Evolutionary conservation across 768 basidiomycete genomes (phyloP).

Genomic region (Tricholoma matsutake): DNA sequence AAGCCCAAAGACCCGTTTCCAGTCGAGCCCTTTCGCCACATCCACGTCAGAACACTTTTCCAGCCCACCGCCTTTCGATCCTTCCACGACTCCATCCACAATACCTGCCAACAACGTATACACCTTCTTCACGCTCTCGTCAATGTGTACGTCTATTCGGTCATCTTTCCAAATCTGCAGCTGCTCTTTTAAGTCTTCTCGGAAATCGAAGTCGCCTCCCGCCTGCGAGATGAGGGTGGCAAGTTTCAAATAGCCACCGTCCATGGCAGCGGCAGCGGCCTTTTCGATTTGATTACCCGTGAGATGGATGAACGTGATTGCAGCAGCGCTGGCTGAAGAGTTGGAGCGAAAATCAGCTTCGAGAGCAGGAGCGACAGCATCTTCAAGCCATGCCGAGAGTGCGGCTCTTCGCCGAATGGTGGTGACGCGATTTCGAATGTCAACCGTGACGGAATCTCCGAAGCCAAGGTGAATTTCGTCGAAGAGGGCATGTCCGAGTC

Average conservation of each 20-base stretch:
- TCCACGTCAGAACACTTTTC: slow-evolving; percentile 54
- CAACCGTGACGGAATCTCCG: slow-evolving; percentile 48
- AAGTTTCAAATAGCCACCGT: slow-evolving; percentile 76
- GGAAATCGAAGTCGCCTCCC: slow-evolving; percentile 72
- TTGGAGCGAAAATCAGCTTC: slow-evolving; percentile 59
- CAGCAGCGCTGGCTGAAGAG: slow-evolving; percentile 40
- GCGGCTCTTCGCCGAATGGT: slow-evolving; percentile 73
- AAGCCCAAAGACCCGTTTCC: slow-evolving; percentile 91
- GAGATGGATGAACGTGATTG: slow-evolving; percentile 70
- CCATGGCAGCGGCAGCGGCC: slow-evolving; percentile 72
- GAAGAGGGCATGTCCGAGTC: slow-evolving; percentile 86
- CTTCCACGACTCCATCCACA: slow-evolving; percentile 56
- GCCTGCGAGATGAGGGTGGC: slow-evolving; percentile 89
- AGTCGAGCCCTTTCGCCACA: slow-evolving; percentile 76
- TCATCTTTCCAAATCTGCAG: slow-evolving; percentile 82
- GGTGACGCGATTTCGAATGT: slow-evolving; percentile 58
- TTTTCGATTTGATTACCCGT: slow-evolving; percentile 87
- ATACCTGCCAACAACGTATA: slow-evolving; percentile 82
- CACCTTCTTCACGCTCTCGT: slow-evolving; percentile 66
- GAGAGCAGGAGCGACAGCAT: slow-evolving; percentile 63
- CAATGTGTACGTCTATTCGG: slow-evolving; percentile 65
- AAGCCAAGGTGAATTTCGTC: slow-evolving; percentile 75
- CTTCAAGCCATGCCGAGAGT: slow-evolving; percentile 82
- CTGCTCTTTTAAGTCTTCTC: slow-evolving; percentile 70
- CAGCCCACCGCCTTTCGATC: slow-evolving; percentile 47